Percentiles rank a stretch among this genome's conserved stretches.
phyloP scores from a whole-genome alignment of 805 yeast species.

The Teunomyces tritomae region DNA sequence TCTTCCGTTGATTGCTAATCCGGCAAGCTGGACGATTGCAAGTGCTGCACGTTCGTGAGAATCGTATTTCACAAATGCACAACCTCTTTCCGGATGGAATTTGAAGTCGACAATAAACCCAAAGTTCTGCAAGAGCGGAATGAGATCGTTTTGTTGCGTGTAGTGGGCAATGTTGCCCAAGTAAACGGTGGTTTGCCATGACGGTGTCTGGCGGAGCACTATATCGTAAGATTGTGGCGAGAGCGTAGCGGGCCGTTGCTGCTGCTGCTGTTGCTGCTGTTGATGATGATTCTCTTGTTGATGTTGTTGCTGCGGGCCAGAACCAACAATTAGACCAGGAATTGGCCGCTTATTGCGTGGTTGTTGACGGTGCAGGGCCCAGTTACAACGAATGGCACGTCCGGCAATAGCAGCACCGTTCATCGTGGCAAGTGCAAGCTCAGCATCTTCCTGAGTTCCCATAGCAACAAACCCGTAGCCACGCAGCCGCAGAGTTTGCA shows the following conservation, averaged over 20 bases:
- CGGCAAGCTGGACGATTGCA: slow-evolving; percentile 76
- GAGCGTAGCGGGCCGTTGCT: slow-evolving; percentile 19
- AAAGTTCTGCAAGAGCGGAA: slow-evolving; percentile 72
- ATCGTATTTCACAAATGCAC: slow-evolving; percentile 86
- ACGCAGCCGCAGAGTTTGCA: slow-evolving; percentile 88
- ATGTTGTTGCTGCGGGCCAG: too few relatives aligned
- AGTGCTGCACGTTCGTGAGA: slow-evolving; percentile 86
- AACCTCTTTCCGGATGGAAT: slow-evolving; percentile 76
- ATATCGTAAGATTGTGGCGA: slow-evolving; percentile 64
- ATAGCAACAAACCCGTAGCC: slow-evolving; percentile 92
- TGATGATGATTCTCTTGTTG: background rate
- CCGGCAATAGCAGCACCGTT: slow-evolving; percentile 72
- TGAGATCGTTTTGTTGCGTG: slow-evolving; percentile 68
- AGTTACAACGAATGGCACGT: slow-evolving; percentile 76
- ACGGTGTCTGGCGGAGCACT: slow-evolving; percentile 74
- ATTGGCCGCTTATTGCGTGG: too few relatives aligned
- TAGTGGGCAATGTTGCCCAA: slow-evolving; percentile 81
- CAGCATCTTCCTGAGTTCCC: slow-evolving; percentile 64
- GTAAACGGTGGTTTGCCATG: slow-evolving; percentile 83
- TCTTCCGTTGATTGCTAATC: slow-evolving; percentile 71
- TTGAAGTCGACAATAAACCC: slow-evolving; percentile 82
- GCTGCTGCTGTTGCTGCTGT: background rate
- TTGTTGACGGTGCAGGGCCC: slow-evolving; percentile 64
- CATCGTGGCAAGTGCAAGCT: slow-evolving; percentile 66
- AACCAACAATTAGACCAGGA: too few relatives aligned